A percentile compares a stretch with the other conserved stretches of the same genome.
Conservation (phyloP, 257 asterid species). For the Solanum etuberosum region DNA sequence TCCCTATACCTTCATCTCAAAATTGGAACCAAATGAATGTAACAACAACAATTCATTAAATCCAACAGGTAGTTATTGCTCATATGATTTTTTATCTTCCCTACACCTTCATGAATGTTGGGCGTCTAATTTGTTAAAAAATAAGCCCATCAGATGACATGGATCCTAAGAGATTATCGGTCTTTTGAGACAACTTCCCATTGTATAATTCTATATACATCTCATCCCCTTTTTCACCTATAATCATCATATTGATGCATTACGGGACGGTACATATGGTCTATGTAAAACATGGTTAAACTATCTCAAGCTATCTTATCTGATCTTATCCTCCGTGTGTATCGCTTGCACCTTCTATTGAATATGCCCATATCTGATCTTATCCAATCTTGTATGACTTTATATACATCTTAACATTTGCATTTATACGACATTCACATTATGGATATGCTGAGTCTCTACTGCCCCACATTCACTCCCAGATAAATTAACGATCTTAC, state of each 20-base stretch:
- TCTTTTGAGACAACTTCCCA: not conserved
- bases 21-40: not conserved
- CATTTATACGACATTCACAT: not conserved
- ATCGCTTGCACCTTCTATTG: not conserved
- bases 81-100: not conserved
- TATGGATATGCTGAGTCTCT: not conserved
- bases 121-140: not conserved
- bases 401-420: not conserved
- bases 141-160: not conserved
- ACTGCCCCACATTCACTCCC: not conserved
- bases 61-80: not conserved
- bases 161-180: not conserved
- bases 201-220: not conserved
- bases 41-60: not conserved
- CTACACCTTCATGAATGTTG: not conserved
- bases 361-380: not conserved
- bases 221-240: not conserved
- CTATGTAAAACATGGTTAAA: not conserved
- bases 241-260: not conserved
- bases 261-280: not conserved
- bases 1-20: not conserved
- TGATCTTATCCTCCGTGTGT: not conserved
- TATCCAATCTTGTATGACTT: not conserved
- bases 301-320: not conserved
- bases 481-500: not conserved